Evolutionary conservation across 2,329 filamentous ascomycete species (phyloP).

Genomic region (Thelonectria discophora): DNA sequence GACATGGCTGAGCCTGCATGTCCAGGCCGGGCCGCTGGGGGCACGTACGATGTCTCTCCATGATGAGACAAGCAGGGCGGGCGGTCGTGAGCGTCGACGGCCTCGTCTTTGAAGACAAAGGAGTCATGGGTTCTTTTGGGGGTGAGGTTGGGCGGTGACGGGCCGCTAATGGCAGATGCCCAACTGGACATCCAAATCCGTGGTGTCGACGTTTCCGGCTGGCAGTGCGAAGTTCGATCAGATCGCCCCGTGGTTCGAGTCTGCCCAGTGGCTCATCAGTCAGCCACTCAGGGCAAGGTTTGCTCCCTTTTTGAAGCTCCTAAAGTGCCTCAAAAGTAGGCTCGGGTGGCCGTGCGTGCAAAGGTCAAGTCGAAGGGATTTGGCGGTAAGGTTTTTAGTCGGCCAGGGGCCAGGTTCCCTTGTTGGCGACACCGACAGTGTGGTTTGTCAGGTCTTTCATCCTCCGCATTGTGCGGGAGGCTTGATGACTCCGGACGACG

Average conservation of each 20-base stretch:
- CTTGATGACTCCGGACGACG: too few species aligned
- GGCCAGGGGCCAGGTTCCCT: conserved; percentile 21
- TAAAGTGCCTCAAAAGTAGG: not conserved
- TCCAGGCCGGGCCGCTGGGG: not conserved
- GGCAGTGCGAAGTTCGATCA: conserved; percentile 29
- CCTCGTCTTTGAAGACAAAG: conserved; percentile 19
- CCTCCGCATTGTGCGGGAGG: conserved; percentile 10
- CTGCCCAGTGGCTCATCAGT: conserved; percentile 16
- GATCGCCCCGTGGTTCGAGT: conserved; percentile 36
- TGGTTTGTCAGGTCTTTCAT: conserved; percentile 22
- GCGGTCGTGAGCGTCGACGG: conserved; percentile 15
- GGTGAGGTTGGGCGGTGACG: conserved; percentile 33
- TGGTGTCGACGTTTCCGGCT: conserved; percentile 28
- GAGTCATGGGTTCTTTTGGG: conserved; percentile 14
- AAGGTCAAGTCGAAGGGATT: conserved; percentile 4
- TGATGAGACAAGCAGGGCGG: conserved; percentile 4
- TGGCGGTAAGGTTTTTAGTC: conserved; percentile 21
- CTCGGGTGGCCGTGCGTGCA: not conserved
- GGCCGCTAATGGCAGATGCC: conserved; percentile 22
- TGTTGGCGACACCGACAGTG: conserved; percentile 27
- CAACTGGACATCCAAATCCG: conserved; percentile 18
- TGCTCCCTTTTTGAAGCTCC: too few species aligned
- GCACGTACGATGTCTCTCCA: conserved; percentile 1
- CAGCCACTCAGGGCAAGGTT: conserved; percentile 27
- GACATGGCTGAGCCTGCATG: conserved; percentile 19